phyloP scores from a whole-genome alignment of 2,329 filamentous ascomycete genomes.

The Alternaria gaisen region DNA sequence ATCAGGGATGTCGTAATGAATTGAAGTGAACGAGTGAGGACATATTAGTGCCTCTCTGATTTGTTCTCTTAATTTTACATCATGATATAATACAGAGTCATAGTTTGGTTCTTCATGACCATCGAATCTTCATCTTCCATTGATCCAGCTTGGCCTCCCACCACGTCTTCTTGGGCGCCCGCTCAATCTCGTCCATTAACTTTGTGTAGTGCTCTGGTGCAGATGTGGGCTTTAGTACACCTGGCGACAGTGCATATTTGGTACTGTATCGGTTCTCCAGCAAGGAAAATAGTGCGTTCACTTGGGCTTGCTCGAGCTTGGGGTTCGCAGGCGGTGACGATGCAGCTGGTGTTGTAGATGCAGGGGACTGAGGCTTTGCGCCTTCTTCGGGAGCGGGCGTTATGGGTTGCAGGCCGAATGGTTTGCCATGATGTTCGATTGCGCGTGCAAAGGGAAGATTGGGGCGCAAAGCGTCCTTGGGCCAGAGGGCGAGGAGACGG shows the following conservation, averaged over 20 bases:
- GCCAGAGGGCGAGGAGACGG: constrained; percentile 60
- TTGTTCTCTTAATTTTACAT: not conserved
- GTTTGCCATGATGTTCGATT: constrained; percentile 53
- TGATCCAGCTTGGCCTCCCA: constrained; percentile 45
- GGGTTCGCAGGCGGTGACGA: constrained; percentile 25
- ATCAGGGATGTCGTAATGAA: not conserved
- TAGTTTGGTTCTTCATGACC: constrained; percentile 26
- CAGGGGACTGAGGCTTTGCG: constrained; percentile 16
- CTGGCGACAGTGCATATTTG: constrained; percentile 41
- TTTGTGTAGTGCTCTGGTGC: constrained; percentile 49
- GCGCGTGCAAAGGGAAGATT: constrained; percentile 56
- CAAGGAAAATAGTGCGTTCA: constrained; percentile 68
- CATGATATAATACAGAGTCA: constrained; percentile 13
- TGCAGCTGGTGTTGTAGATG: constrained; percentile 16
- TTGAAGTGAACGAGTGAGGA: no score
- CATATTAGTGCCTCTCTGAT: not conserved
- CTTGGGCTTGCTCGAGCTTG: constrained; percentile 54
- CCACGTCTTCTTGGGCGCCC: constrained; percentile 48
- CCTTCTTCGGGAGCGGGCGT: constrained; percentile 22
- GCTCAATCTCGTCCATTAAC: constrained; percentile 49
- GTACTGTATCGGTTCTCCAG: constrained; percentile 66
- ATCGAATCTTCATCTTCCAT: constrained; percentile 52
- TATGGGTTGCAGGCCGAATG: constrained; percentile 41
- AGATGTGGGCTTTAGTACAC: constrained; percentile 42
- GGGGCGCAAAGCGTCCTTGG: constrained; percentile 60